These are phyloP conservation scores for Allomyces arbusculus DNA, from an alignment of 192 early-diverging fungal genomes.

Conservation along the genomic window DNA sequence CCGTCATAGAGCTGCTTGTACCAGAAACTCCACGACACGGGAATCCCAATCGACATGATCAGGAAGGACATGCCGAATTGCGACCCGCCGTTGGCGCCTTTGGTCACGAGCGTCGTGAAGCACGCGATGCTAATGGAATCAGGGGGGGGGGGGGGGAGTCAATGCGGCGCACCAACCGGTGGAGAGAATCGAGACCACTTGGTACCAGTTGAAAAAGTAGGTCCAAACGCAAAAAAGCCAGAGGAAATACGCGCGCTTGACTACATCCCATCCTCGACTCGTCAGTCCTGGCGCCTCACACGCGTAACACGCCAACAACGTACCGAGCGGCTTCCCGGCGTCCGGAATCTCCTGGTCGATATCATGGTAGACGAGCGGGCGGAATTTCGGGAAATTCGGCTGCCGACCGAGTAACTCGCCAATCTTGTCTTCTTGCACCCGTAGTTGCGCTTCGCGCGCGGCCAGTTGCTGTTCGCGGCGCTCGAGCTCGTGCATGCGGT, in stretches of 20 bases:
- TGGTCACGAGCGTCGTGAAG: slow-evolving; percentile 14
- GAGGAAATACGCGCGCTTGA: not conserved
- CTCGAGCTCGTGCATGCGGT: too few species aligned
- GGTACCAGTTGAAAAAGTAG: slow-evolving; percentile 10
- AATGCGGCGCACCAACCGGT: too few species aligned
- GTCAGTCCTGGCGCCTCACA: too few species aligned
- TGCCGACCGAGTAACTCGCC: too few species aligned
- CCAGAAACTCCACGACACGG: slow-evolving; percentile 14
- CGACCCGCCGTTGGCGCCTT: slow-evolving; percentile 12
- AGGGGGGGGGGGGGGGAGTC: too few species aligned
- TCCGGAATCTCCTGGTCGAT: slow-evolving; percentile 21
- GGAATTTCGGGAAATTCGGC: not conserved
- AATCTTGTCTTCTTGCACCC: too few species aligned
- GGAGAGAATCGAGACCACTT: too few species aligned
- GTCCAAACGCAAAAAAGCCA: slow-evolving; percentile 7
- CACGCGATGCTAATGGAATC: slow-evolving; percentile 1
- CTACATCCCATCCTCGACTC: not conserved
- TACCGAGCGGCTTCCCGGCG: slow-evolving; percentile 14
- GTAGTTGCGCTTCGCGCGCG: too few species aligned
- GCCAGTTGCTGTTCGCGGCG: too few species aligned
- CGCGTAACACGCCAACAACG: too few species aligned
- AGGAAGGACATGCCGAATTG: slow-evolving; percentile 17
- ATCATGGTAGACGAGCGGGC: slow-evolving; percentile 19
- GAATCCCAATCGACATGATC: slow-evolving; percentile 15
- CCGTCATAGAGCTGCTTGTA: slow-evolving; percentile 19